Base-by-base conservation (phyloP, 192 early-diverging fungal genomes). In the Physocladia obscura region DNA sequence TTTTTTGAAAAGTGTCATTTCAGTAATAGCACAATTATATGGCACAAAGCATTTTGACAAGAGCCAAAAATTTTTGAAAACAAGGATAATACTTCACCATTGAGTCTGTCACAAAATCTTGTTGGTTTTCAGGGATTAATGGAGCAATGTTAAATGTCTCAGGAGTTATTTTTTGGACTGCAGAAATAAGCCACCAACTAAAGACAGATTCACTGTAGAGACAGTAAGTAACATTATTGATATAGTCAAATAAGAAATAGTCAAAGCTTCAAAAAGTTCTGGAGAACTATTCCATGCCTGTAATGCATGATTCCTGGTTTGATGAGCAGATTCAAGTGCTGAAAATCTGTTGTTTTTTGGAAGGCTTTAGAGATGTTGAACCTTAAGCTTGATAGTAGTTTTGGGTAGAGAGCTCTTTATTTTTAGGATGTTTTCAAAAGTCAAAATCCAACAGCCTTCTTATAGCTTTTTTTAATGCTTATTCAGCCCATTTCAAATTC, bases 1-100 rank as follows among this genome's bases (percentile, higher is more conserved):
- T n/a, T 52, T 52, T 21, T 52, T 52, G 50, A 52, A 52, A 4
- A 52, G 50, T 4, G 21, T 27, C 50, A 52, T 52, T 52, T 52
- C 50, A 8, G 21, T 27, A 52, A 52, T 27, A 52, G 50, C 29
- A 11, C 21, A 52, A 4, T 26, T 11, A 52, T 11, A 27, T n/a
- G 50, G 29, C 21, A 8, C 5, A 11, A 4, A 52, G 50, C 29
- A 26, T 52, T 52, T 52, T n/a, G 29, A n/a, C 6, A 4, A 52
- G 21, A 52, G 50, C 50, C 29, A 52, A 4, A 52, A 11, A 52
- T 6, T 27, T n/a, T 4, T 52, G 50, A n/a, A 52, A 27, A 26
- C 21, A n/a, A 11, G 50, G 50, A 52, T 52, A 52, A 26, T 4
- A 4, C 29, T 52, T 52, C 50, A 52, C 50, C 4, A 21, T 4